Conservation (phyloP, 371 early-diverging fungal genomes). For the Mortierella sp. region DNA sequence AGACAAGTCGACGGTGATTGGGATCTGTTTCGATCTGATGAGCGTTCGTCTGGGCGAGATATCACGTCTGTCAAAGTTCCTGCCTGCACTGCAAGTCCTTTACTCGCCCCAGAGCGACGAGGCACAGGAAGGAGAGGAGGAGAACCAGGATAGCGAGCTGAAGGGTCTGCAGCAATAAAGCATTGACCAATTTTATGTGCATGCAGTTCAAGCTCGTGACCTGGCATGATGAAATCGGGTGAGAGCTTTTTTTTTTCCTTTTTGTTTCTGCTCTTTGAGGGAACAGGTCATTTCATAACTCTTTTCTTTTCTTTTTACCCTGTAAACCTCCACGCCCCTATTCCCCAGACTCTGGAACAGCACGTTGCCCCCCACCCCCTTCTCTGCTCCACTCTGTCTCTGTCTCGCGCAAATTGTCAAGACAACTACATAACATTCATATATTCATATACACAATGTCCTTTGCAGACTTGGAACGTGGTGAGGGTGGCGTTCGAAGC, state of each 20-base stretch:
- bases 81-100: conserved; percentile 65
- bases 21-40: conserved; percentile 91
- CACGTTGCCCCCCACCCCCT: too few species aligned
- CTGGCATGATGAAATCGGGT: too few species aligned
- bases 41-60: conserved; percentile 70
- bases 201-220: background rate
- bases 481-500: conserved; percentile 38
- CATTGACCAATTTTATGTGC: background rate
- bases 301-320: too few species aligned
- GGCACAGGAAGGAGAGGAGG: conserved; percentile 58
- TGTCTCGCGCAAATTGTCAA: too few species aligned
- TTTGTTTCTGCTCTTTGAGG: too few species aligned
- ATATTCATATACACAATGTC: conserved; percentile 37
- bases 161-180: conserved; percentile 10
- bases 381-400: too few species aligned
- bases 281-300: too few species aligned
- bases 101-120: conserved; percentile 62
- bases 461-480: conserved; percentile 53
- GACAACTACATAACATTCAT: background rate
- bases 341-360: too few species aligned
- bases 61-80: conserved; percentile 67
- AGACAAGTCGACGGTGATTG: conserved; percentile 63
- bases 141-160: conserved; percentile 23
- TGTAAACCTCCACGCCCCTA: too few species aligned
- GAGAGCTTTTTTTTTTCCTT: too few species aligned